Evolutionary conservation across 345 rosid genomes (phyloP).

Genomic region (Pistacia vera): DNA sequence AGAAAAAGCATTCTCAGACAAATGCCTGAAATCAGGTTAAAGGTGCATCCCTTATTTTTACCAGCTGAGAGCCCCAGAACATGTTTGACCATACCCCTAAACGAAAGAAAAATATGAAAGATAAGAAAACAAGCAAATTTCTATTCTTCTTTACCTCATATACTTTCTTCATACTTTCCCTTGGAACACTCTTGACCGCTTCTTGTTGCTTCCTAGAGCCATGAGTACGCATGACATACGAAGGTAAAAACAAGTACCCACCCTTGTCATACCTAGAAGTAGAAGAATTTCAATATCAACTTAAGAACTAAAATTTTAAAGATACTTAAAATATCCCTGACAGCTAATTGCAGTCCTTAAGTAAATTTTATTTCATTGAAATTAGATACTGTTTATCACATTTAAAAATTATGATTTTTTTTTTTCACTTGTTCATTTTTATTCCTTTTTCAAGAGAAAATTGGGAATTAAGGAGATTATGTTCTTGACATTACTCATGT

Average conservation of each 20-base stretch:
- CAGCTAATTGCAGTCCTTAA: slow-evolving; percentile 5
- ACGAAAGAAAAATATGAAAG: not conserved
- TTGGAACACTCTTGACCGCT: slow-evolving; percentile 49
- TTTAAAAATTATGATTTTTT: not conserved
- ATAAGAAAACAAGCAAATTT: not conserved
- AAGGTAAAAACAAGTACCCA: slow-evolving; percentile 90
- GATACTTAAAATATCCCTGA: slow-evolving; percentile 4
- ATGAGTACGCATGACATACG: slow-evolving; percentile 94
- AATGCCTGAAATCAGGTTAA: not conserved
- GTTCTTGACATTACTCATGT: not conserved
- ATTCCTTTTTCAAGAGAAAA: not conserved
- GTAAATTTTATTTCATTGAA: not conserved
- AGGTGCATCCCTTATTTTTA: not conserved
- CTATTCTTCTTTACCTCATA: slow-evolving; percentile 61
- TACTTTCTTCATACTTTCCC: slow-evolving; percentile 59
- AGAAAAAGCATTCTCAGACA: not conserved
- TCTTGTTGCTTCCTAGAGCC: slow-evolving; percentile 88
- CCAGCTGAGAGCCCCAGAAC: slow-evolving; percentile 7
- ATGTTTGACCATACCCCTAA: not conserved
- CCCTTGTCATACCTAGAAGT: slow-evolving; percentile 88
- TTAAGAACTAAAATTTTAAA: slow-evolving; percentile 3
- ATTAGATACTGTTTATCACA: not conserved
- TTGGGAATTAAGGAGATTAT: not conserved
- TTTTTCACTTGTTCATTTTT: not conserved
- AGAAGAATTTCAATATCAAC: slow-evolving; percentile 18